Evolutionary conservation across 352 stramenopile species (phyloP).

Genomic region (Hyaloperonospora arabidopsidis): DNA sequence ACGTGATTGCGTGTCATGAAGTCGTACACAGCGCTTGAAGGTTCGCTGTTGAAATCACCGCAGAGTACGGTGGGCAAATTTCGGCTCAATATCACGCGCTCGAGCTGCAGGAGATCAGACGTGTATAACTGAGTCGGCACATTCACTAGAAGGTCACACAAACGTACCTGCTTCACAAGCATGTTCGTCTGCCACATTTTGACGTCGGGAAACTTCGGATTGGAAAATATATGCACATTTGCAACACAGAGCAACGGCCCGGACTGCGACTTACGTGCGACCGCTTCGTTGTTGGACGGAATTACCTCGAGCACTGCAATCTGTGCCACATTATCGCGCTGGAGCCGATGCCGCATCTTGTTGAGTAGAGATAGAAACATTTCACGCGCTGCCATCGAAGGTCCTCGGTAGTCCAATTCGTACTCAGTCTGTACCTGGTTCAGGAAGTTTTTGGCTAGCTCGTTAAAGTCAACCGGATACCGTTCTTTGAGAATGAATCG

Average conservation of each 20-base stretch:
- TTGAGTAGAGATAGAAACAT: conserved; percentile 38
- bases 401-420: conserved; percentile 65
- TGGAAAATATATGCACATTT: conserved; percentile 98
- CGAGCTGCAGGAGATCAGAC: conserved; percentile 37
- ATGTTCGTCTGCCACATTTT: conserved; percentile 97
- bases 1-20: conserved; percentile 89
- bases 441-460: conserved; percentile 77
- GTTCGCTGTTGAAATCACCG: conserved; percentile 98
- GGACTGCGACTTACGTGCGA: conserved; percentile 40
- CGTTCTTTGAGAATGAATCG: conserved; percentile 85
- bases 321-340: conserved; percentile 97
- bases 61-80: conserved; percentile 94
- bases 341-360: conserved; percentile 83
- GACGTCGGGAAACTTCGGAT: conserved; percentile 97
- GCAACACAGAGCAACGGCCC: conserved; percentile 88
- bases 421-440: conserved; percentile 62
- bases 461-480: conserved; percentile 97
- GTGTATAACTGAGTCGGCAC: conserved; percentile 2
- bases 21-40: conserved; percentile 94
- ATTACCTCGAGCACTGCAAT: conserved; percentile 94
- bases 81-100: conserved; percentile 54
- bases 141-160: not conserved
- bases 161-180: conserved; percentile 72
- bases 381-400: conserved; percentile 55
- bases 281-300: conserved; percentile 58